Percentiles rank a stretch among this genome's conserved stretches.
Conservation (phyloP, 305 asterid species). For the Ajuga reptans region DNA sequence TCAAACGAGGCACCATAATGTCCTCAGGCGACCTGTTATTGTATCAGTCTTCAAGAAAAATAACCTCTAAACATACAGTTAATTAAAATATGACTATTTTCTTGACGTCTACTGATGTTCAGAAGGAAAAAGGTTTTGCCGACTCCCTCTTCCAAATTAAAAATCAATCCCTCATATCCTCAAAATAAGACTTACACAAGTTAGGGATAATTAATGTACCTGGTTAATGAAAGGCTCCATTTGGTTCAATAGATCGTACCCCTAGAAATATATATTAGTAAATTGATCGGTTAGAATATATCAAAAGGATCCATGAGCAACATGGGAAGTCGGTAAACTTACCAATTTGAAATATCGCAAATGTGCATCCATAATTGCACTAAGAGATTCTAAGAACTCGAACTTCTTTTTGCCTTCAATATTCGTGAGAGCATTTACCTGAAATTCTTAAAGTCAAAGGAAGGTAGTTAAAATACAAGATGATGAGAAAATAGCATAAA, state of each 20-base stretch:
- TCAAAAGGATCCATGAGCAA: constrained; percentile 17
- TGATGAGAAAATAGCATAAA: constrained; percentile 16
- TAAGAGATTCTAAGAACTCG: constrained; percentile 89
- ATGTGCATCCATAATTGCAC: constrained; percentile 99
- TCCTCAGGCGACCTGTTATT: not conserved
- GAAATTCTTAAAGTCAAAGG: constrained; percentile 52
- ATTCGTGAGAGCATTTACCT: constrained; percentile 82
- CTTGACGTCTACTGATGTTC: not conserved
- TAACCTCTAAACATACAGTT: not conserved
- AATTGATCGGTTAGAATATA: constrained; percentile 23
- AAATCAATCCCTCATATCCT: constrained; percentile 1
- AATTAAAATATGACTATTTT: not conserved
- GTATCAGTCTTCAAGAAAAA: no score
- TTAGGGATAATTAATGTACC: constrained; percentile 38
- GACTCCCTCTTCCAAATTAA: not conserved
- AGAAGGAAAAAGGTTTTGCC: constrained; percentile 1
- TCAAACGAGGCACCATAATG: not conserved
- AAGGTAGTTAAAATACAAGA: constrained; percentile 27
- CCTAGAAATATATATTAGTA: constrained; percentile 41
- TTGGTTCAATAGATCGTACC: constrained; percentile 71
- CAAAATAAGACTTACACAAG: constrained; percentile 17
- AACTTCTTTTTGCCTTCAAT: constrained; percentile 89
- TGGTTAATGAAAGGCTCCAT: constrained; percentile 95
- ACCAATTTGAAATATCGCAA: constrained; percentile 91
- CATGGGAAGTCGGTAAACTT: constrained; percentile 15